Base-by-base conservation (phyloP, 768 basidiomycete genomes). In the Imleria badia region DNA sequence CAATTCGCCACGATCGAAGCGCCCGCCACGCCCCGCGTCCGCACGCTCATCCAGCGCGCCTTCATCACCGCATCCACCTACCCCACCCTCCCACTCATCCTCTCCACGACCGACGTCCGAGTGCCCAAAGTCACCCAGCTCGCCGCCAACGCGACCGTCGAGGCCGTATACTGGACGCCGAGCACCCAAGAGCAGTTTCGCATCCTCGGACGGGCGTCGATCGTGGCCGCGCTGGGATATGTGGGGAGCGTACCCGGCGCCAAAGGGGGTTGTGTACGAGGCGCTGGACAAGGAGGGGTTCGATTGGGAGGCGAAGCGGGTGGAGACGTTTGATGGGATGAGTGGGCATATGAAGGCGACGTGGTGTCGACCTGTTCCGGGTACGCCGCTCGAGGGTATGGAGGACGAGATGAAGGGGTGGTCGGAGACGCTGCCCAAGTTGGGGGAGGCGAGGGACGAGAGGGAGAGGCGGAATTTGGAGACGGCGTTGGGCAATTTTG, bases 141-240 rank as follows among this genome's bases (percentile, higher is more conserved):
- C 48, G 36, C 30, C 1, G 29, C 26, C 7, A 31, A 55, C 36
- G 8, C 14, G 1, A 3, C 33, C 48, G 79, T 85, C 56, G 86
- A 93, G 66, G 59, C 86, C 40, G 81, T 77, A 11, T 93, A 87
- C 85, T 94, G 90, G 89, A 79, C 85, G 48, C 76, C 80, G 30
- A 78, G 80, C 20, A 78, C 82, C 0, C 68, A 78, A 48, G 84
- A 89, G 65, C 92, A 95, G 63, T 92, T 85, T 66, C 84, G 93
- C 44, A 72, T 95, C 63, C 56, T 74, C 1, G 91, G 85, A 1
- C 68, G 67, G 15, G 81, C 80, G 20, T 76, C 74, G 65, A 58
- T 91, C 55, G 74, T 91, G 20, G 81, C 87, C 1, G 61, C 75
- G 1, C 78, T 81, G 0, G 56, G 63, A 7, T 75, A 80, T 59